A percentile compares a stretch with the other conserved stretches of the same genome.
Conservation (phyloP, 2,329 filamentous ascomycete species). For the Colletotrichum sidae region DNA sequence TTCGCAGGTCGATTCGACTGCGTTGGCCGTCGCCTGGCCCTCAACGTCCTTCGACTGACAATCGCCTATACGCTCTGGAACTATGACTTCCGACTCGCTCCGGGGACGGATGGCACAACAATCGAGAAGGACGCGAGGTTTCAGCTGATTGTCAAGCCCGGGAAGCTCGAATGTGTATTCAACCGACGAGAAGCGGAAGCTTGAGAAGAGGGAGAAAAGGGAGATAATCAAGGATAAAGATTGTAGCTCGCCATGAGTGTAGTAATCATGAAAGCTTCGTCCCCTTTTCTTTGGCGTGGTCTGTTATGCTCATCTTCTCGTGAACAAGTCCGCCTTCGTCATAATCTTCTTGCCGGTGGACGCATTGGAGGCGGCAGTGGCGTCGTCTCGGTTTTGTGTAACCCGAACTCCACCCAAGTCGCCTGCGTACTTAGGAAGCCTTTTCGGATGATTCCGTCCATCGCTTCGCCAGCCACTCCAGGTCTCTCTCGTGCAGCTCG, state of each 20-base stretch:
- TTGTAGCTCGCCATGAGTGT: not conserved
- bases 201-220: not conserved
- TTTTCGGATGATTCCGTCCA: not conserved
- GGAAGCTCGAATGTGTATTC: conserved; percentile 28
- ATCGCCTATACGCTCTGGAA: conserved; percentile 35
- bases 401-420: not conserved
- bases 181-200: not conserved
- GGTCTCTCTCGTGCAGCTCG: conserved; percentile 52
- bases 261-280: too few species aligned
- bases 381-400: too few species aligned
- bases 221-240: not conserved
- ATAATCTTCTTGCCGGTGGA: too few species aligned
- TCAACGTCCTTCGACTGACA: conserved; percentile 23
- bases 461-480: conserved; percentile 39
- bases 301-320: too few species aligned
- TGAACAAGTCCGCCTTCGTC: too few species aligned
- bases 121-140: conserved; percentile 13
- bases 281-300: too few species aligned
- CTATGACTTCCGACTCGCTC: conserved; percentile 33
- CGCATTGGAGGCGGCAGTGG: too few species aligned
- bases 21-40: conserved; percentile 27
- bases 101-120: conserved; percentile 19
- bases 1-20: conserved; percentile 26
- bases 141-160: conserved; percentile 31
- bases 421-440: not conserved